These are phyloP conservation scores for Magnusiomyces fungicola DNA, from an alignment of 1,139 yeast genomes.

Conservation along the genomic window DNA sequence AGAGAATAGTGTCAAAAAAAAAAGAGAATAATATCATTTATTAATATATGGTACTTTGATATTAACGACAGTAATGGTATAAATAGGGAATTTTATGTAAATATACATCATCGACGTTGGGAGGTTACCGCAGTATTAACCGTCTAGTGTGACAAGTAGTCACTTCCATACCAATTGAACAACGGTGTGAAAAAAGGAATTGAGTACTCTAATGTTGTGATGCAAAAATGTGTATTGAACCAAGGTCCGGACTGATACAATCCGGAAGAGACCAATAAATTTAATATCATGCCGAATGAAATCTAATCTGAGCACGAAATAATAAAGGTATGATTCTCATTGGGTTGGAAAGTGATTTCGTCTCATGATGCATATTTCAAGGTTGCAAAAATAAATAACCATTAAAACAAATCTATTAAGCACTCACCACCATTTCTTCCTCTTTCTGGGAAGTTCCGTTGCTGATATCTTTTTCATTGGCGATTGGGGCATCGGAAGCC, in stretches of 20 bases:
- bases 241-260: neutral
- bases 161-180: too few relatives aligned
- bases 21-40: neutral
- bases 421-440: slow-evolving; percentile 23
- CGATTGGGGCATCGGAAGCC: slow-evolving; percentile 5
- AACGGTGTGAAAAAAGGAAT: too few relatives aligned
- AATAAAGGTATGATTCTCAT: too few relatives aligned
- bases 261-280: neutral
- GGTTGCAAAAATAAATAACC: neutral
- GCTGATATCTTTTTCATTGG: neutral
- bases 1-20: neutral
- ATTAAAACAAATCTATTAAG: neutral
- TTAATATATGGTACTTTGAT: neutral
- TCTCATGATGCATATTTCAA: too few relatives aligned
- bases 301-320: neutral
- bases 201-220: too few relatives aligned
- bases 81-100: too few relatives aligned
- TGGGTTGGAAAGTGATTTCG: too few relatives aligned
- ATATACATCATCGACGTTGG: too few relatives aligned
- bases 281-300: neutral
- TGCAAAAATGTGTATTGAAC: too few relatives aligned
- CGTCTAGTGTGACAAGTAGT: too few relatives aligned
- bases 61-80: neutral
- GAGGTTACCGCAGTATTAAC: too few relatives aligned
- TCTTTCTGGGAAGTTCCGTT: neutral